Percentiles rank a stretch among this genome's conserved stretches.
These are phyloP conservation scores for Actinomucor elegans DNA, from an alignment of 371 early-diverging fungal species.

Conservation along the genomic window DNA sequence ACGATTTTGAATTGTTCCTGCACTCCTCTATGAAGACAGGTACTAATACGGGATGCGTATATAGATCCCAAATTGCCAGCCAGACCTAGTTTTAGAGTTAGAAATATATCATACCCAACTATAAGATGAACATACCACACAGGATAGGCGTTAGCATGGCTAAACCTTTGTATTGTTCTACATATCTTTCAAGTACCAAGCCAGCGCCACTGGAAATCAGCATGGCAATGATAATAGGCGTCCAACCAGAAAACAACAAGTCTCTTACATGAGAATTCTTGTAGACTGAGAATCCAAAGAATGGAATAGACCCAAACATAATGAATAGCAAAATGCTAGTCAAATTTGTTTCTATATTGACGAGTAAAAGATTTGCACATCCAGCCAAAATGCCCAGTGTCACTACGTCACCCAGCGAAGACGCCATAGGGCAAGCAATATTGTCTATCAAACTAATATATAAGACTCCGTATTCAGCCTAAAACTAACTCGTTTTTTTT, in stretches of 20 bases:
- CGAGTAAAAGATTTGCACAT: slow-evolving; percentile 48
- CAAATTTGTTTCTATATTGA: slow-evolving; percentile 46
- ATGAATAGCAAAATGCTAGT: slow-evolving; percentile 46
- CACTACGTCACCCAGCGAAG: slow-evolving; percentile 74
- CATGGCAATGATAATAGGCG: slow-evolving; percentile 78
- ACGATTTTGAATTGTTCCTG: slow-evolving; percentile 56
- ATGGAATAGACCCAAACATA: slow-evolving; percentile 54
- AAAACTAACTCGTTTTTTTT: too few species aligned
- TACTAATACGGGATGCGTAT: slow-evolving; percentile 83
- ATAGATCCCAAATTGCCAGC: slow-evolving; percentile 86
- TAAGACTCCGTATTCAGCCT: too few species aligned
- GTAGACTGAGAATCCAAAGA: slow-evolving; percentile 56
- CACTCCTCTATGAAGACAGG: slow-evolving; percentile 69
- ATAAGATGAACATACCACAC: slow-evolving; percentile 48
- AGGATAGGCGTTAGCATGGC: slow-evolving; percentile 77
- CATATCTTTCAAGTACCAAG: slow-evolving; percentile 78
- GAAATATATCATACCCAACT: background rate
- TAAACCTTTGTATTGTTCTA: slow-evolving; percentile 71
- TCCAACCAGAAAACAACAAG: slow-evolving; percentile 77
- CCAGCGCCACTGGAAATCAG: slow-evolving; percentile 82
- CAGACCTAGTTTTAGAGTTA: slow-evolving; percentile 22
- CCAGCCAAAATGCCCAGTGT: slow-evolving; percentile 67
- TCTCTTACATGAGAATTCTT: slow-evolving; percentile 62
- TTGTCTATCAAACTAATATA: slow-evolving; percentile 44
- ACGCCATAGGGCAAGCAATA: slow-evolving; percentile 72